Base-by-base conservation (phyloP, 2,329 filamentous ascomycete genomes). In the Pseudonectria buxi region DNA sequence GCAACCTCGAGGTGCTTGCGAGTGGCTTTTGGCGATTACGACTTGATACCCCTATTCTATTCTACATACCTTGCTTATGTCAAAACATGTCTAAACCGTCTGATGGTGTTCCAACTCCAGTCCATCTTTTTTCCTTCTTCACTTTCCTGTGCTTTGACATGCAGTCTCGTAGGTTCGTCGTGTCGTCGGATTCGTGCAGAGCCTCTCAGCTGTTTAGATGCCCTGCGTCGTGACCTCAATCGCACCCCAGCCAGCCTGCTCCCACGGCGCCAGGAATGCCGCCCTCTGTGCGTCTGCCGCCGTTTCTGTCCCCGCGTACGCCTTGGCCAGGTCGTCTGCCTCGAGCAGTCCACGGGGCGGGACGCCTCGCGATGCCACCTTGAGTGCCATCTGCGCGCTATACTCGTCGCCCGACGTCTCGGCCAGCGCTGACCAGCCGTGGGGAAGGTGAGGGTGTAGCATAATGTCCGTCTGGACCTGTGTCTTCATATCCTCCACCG, bases 181-280 rank as follows among this genome's bases (percentile, higher is more conserved):
- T 9, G 18, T 22, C 18, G 18, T 22, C 18, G 9, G 18, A 22
- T 22, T 22, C 18, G 9, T 22, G 18, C 18, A 22, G 9, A 22
- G 5, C 18, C 18, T 27, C 28, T 27, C 26, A 7, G 15, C 30
- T 14, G 18, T 33, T 36, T 33, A 49, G 12, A 55, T 36, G 3
- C 46, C 46, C 29, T 49, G 50, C 10, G 57, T 55, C 9, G 51
- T 51, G 29, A 37, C 36, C 15, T 51, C 62, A 49, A 86, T 53
- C 3, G 69, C 71, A 37, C 67, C 64, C 86, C 86, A 92, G 1
- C 80, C 81, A 14, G 64, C 64, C 28, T 46, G 58, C 38, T 65
- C 68, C 89, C 90, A 96, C 6, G 92, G 92, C 26, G 89, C 86
- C 47, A 94, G 60, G 59, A 92, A 74, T 30, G 88, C 74, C 6